phyloP scores from a whole-genome alignment of 1,139 yeast genomes.

The Kluyveromyces sp. region DNA sequence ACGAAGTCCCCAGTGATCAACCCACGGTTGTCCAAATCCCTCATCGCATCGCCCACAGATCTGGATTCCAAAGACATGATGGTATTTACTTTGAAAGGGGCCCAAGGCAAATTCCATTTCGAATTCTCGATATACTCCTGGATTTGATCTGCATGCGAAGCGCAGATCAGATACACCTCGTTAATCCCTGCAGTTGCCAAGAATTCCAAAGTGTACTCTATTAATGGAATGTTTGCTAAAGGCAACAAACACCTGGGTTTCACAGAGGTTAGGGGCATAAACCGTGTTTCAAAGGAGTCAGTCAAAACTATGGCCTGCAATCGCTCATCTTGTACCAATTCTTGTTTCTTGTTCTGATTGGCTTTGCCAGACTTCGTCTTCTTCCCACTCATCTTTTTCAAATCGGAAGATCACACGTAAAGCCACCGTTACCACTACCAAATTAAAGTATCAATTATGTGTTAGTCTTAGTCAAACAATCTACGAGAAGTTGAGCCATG shows the following conservation, averaged over 20 bases:
- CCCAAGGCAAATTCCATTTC: constrained; percentile 66
- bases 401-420: neutral
- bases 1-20: constrained; percentile 83
- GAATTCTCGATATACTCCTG: constrained; percentile 75
- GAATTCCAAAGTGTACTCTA: constrained; percentile 92
- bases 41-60: constrained; percentile 95
- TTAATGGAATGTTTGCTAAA: constrained; percentile 83
- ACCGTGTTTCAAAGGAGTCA: constrained; percentile 86
- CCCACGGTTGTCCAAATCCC: constrained; percentile 89
- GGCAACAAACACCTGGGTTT: constrained; percentile 88
- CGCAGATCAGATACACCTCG: constrained; percentile 85
- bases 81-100: constrained; percentile 75
- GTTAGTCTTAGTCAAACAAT: too few relatives aligned
- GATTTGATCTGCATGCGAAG: constrained; percentile 84
- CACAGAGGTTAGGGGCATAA: constrained; percentile 82
- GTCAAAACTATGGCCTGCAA: constrained; percentile 91
- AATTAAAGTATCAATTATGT: too few relatives aligned
- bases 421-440: constrained; percentile 1
- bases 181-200: constrained; percentile 84
- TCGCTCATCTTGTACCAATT: constrained; percentile 59
- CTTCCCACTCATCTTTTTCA: constrained; percentile 13
- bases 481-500: too few relatives aligned
- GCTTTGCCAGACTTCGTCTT: constrained; percentile 10
- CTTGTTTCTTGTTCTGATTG: constrained; percentile 43
- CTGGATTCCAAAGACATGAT: constrained; percentile 82